These are phyloP conservation scores for Zasmidium cellare DNA, from an alignment of 2,329 filamentous ascomycete species.

Conservation along the genomic window DNA sequence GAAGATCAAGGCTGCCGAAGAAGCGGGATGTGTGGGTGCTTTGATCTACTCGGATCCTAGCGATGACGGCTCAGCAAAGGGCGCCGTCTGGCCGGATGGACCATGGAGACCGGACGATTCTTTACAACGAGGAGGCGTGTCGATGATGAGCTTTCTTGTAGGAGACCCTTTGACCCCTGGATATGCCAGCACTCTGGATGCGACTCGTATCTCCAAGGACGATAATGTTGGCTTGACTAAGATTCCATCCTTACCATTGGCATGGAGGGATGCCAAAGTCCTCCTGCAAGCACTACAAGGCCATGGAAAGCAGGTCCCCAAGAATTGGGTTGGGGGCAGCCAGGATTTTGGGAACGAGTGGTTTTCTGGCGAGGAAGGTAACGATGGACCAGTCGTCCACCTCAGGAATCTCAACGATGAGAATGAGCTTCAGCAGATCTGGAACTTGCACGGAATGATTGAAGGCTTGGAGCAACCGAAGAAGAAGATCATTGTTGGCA, in stretches of 20 bases:
- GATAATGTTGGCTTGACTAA: slow-evolving; percentile 72
- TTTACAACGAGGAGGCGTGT: slow-evolving; percentile 80
- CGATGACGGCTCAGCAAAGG: slow-evolving; percentile 69
- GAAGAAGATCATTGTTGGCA: slow-evolving; percentile 86
- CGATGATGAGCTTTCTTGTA: slow-evolving; percentile 76
- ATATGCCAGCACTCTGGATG: slow-evolving; percentile 68
- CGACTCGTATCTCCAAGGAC: slow-evolving; percentile 66
- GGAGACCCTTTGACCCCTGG: slow-evolving; percentile 93
- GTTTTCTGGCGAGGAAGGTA: slow-evolving; percentile 66
- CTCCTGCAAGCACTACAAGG: slow-evolving; percentile 76
- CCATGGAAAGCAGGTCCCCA: slow-evolving; percentile 66
- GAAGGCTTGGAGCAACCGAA: slow-evolving; percentile 77
- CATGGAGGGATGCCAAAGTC: slow-evolving; percentile 84
- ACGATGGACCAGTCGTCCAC: slow-evolving; percentile 64
- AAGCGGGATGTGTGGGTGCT: slow-evolving; percentile 81
- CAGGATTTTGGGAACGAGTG: slow-evolving; percentile 65
- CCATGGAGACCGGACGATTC: slow-evolving; percentile 78
- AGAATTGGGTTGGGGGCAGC: slow-evolving; percentile 74
- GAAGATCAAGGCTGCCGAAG: slow-evolving; percentile 87
- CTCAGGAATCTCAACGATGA: slow-evolving; percentile 88
- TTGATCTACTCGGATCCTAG: slow-evolving; percentile 90
- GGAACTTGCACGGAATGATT: slow-evolving; percentile 87
- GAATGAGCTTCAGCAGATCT: slow-evolving; percentile 77
- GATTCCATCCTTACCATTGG: slow-evolving; percentile 86
- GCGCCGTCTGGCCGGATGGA: slow-evolving; percentile 72